Evolutionary conservation across 2,329 filamentous ascomycete species (phyloP).

Genomic region (Epicoccum sorghinum): DNA sequence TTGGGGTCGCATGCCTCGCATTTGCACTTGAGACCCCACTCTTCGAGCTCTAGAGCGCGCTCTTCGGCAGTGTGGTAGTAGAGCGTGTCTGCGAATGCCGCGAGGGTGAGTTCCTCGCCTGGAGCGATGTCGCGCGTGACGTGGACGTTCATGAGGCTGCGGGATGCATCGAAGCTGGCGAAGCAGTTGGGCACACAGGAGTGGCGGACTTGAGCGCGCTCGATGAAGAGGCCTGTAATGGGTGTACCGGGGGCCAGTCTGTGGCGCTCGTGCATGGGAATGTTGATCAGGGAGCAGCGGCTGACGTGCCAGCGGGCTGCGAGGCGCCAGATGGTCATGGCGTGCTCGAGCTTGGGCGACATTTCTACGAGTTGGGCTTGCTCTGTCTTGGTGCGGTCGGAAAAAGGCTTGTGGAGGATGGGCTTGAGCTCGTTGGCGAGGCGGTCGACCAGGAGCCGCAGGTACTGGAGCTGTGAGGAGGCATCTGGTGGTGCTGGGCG

Average conservation of each 20-base stretch:
- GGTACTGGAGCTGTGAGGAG: constrained; percentile 5
- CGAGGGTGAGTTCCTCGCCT: constrained; percentile 18
- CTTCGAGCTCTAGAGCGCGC: not conserved
- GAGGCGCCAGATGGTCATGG: constrained; percentile 8
- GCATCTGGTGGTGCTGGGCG: constrained; percentile 1
- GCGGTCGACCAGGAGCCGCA: not conserved
- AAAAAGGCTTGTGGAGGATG: not conserved
- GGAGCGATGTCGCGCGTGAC: constrained; percentile 2
- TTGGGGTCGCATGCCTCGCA: constrained; percentile 18
- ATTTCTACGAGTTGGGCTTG: not conserved
- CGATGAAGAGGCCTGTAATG: constrained; percentile 34
- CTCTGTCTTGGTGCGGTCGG: not conserved
- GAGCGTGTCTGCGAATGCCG: constrained; percentile 3
- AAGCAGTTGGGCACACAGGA: constrained; percentile 28
- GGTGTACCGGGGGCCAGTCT: not conserved
- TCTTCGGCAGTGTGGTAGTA: constrained; percentile 15
- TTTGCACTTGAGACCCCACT: constrained; percentile 12
- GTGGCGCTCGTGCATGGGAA: not conserved
- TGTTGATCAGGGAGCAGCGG: constrained; percentile 10
- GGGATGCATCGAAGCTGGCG: constrained; percentile 8
- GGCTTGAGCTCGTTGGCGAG: not conserved
- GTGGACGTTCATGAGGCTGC: constrained; percentile 20
- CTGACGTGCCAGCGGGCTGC: constrained; percentile 20
- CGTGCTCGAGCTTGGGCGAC: not conserved
- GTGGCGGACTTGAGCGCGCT: constrained; percentile 42